phyloP scores from a whole-genome alignment of 768 basidiomycete genomes.

The Boletus rubroflammeus region DNA sequence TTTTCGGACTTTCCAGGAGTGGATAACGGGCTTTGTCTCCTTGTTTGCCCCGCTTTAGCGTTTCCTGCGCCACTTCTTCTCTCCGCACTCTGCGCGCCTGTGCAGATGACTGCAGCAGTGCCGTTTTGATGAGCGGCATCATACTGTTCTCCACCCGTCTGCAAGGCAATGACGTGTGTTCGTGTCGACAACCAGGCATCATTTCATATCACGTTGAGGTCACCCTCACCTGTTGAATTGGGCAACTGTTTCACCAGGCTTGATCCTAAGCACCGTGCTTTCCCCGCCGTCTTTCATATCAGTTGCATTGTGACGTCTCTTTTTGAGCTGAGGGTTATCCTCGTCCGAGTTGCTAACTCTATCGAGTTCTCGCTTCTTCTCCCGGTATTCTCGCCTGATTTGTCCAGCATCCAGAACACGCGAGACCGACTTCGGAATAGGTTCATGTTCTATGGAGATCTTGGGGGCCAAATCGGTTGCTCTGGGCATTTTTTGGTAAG shows the following conservation, averaged over 20 bases:
- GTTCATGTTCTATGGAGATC: slow-evolving; percentile 47
- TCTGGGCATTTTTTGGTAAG: slow-evolving; percentile 30
- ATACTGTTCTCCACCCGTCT: slow-evolving; percentile 76
- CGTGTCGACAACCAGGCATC: slow-evolving; percentile 5
- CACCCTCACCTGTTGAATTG: slow-evolving; percentile 68
- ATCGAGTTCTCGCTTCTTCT: slow-evolving; percentile 40
- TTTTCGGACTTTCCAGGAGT: slow-evolving; percentile 12
- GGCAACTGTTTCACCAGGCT: slow-evolving; percentile 65
- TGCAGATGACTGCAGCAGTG: slow-evolving; percentile 55
- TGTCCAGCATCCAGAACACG: slow-evolving; percentile 62
- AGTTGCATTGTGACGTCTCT: slow-evolving; percentile 22
- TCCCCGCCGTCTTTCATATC: slow-evolving; percentile 13
- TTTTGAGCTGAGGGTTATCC: slow-evolving; percentile 28
- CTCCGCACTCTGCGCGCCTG: slow-evolving; percentile 44
- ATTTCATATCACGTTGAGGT: slow-evolving; percentile 9
- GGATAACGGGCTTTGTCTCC: slow-evolving; percentile 3
- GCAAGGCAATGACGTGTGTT: not conserved
- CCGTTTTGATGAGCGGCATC: slow-evolving; percentile 58
- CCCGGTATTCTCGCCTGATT: slow-evolving; percentile 53
- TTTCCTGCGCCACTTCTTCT: slow-evolving; percentile 23
- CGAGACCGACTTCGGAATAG: slow-evolving; percentile 64
- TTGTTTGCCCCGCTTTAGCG: slow-evolving; percentile 15
- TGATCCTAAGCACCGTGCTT: slow-evolving; percentile 42
- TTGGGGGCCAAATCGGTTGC: slow-evolving; percentile 49
- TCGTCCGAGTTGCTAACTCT: slow-evolving; percentile 29